Percentiles rank a stretch among this genome's conserved stretches.
phyloP scores from a whole-genome alignment of 495 filamentous ascomycete species.

The Aspergillus indologenus region DNA sequence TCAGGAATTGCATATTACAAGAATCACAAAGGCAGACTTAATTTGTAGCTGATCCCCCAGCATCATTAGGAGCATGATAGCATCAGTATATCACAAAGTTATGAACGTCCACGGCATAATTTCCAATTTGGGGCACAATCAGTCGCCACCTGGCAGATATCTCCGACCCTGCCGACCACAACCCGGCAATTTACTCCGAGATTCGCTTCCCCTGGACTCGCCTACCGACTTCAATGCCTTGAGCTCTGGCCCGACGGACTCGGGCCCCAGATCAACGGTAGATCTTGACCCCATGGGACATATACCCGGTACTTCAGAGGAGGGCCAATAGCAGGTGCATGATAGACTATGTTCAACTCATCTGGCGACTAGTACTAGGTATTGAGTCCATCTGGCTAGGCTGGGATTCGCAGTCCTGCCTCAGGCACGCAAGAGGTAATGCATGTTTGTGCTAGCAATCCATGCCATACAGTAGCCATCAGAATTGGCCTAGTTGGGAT shows the following conservation, averaged over 20 bases:
- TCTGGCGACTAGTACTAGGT: too few relatives aligned
- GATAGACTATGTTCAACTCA: too few relatives aligned
- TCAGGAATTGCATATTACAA: too few relatives aligned
- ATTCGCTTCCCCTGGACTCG: neutral
- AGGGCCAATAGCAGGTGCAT: neutral
- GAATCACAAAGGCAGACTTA: too few relatives aligned
- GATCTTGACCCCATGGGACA: neutral
- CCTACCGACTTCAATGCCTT: neutral
- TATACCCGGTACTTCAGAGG: neutral
- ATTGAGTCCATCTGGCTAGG: too few relatives aligned
- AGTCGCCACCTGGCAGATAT: too few relatives aligned
- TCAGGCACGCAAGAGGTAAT: neutral
- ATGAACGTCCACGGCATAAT: too few relatives aligned
- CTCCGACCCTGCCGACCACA: neutral
- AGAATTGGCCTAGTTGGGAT: neutral
- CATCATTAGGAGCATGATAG: too few relatives aligned
- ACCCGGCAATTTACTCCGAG: conserved; percentile 3
- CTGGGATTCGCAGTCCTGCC: neutral
- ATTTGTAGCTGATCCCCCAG: too few relatives aligned
- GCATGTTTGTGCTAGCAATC: neutral
- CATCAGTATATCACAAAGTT: too few relatives aligned
- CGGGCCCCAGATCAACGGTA: neutral
- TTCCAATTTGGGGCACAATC: too few relatives aligned
- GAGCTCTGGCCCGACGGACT: neutral
- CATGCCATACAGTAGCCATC: neutral